Evolutionary conservation across 2,329 filamentous ascomycete species (phyloP), one percentile per base, ranked within the genome.

Genomic region (Neoascochyta sp.): DNA sequence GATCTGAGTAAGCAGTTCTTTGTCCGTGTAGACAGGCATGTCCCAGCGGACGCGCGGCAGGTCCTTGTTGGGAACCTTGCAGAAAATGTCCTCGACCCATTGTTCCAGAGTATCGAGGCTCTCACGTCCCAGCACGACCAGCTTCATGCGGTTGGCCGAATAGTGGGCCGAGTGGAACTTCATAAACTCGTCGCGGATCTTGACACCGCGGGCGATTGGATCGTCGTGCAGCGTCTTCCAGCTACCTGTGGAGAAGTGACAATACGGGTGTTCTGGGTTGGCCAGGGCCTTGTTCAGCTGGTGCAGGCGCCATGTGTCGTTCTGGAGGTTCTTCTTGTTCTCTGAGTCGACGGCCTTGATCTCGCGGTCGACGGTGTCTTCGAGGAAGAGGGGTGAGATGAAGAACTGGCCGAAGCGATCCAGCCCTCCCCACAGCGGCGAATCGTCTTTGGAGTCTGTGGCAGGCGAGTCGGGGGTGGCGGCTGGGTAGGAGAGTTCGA

Each of bases 321-420:
- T 90, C 65, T 95, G 89, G 27, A 95, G 69, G 50, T 95, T 95
- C 75, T 95, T 95, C 74, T 95, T 95, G 68, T 95, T 94, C 63
- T 95, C 89, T 4, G 88, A 95, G 56, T 95, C 88, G 12, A 95
- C 89, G 1, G 89, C 89, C 45, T 76, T 80, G 41, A 95, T 71
- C 65, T 95, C 89, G 27, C 89, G 78, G 50, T 95, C 89, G 27
- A 95, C 64, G 0, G 88, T 92, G 44, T 80, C 86, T 31, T 83
- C 80, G 7, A 93, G 73, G 61, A 95, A 95, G 18, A 95, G 73
- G 0, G 89, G 89, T 40, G 83, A 76, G 44, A 94, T 81, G 62
- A 95, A 95, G 66, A 95, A 95, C 59, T 95, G 88, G 9, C 89
- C 84, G 63, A 95, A 95, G 18, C 88, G 81, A 60, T 95, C 89